phyloP scores from a whole-genome alignment of 2,329 filamentous ascomycete species.

The Stagonosporopsis chrysanthemi region DNA sequence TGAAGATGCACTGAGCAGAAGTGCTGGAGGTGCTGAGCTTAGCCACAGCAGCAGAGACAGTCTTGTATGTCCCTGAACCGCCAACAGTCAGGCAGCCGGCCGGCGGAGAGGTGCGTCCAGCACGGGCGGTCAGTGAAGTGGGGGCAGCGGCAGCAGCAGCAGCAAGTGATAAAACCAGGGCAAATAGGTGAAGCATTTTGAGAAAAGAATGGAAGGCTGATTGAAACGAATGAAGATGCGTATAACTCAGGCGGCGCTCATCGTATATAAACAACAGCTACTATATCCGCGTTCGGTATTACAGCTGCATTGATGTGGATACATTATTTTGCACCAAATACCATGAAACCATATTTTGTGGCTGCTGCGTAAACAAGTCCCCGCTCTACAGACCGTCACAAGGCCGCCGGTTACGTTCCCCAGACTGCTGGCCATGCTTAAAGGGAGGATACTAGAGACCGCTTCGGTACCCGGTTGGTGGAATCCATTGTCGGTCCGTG shows the following conservation, averaged over 20 bases:
- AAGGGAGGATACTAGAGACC: background rate
- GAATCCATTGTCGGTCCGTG: constrained; percentile 5
- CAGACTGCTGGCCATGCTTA: background rate
- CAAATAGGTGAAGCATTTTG: constrained; percentile 26
- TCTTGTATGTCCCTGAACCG: constrained; percentile 54
- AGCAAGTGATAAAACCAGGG: constrained; percentile 32
- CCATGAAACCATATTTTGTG: constrained; percentile 2
- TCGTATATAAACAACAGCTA: constrained; percentile 8
- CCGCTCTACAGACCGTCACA: background rate
- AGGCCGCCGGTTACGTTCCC: background rate
- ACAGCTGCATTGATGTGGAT: constrained; percentile 1
- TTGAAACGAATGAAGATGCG: background rate
- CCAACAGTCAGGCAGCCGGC: constrained; percentile 61
- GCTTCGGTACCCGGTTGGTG: constrained; percentile 13
- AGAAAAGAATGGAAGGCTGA: constrained; percentile 1
- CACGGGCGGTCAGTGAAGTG: constrained; percentile 26
- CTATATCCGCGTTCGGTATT: background rate
- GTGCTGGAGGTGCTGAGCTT: constrained; percentile 63
- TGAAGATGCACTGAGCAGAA: constrained; percentile 66
- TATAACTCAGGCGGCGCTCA: background rate
- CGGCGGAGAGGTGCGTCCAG: constrained; percentile 56
- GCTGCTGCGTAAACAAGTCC: background rate
- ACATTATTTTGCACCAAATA: constrained; percentile 14
- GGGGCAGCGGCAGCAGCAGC: constrained; percentile 34
- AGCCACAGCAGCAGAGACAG: constrained; percentile 65